phyloP scores from a whole-genome alignment of 331 rosid species.

The Telfairia occidentalis region DNA sequence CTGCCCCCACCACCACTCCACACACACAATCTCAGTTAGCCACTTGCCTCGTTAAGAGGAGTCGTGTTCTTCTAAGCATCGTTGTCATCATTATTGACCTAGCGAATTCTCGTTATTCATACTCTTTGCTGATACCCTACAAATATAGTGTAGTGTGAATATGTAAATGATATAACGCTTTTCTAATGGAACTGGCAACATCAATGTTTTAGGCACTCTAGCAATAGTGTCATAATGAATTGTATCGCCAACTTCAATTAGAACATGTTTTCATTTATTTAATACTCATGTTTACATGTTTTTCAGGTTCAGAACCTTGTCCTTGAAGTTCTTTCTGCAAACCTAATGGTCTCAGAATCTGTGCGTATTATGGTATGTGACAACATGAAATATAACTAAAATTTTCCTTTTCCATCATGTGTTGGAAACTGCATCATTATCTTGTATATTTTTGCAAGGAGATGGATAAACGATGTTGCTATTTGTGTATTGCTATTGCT shows the following conservation, averaged over 20 bases:
- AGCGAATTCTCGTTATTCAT: neutral
- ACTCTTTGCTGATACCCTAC: neutral
- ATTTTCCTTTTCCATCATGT: neutral
- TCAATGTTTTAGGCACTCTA: neutral
- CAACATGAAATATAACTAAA: neutral
- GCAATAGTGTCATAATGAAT: neutral
- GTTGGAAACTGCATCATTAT: neutral
- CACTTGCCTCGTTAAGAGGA: neutral
- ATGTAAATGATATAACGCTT: neutral
- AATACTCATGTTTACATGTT: neutral
- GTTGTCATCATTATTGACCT: neutral
- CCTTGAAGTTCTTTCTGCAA: slow-evolving; percentile 74
- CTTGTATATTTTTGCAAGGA: slow-evolving; percentile 6
- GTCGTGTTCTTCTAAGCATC: neutral
- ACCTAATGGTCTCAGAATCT: slow-evolving; percentile 51
- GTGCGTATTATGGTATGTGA: slow-evolving; percentile 48
- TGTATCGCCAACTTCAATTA: neutral
- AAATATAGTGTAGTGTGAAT: neutral
- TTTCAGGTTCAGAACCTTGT: slow-evolving; percentile 69
- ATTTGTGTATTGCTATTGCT: neutral
- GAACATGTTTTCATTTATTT: neutral
- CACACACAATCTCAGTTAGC: neutral
- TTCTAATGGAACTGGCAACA: neutral
- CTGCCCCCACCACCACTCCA: neutral
- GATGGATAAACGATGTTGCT: neutral